Percentiles rank a stretch among this genome's conserved stretches.
These are phyloP conservation scores for Xerocomus minutiporus DNA, from an alignment of 1,284 basidiomycete genomes.

Conservation along the genomic window DNA sequence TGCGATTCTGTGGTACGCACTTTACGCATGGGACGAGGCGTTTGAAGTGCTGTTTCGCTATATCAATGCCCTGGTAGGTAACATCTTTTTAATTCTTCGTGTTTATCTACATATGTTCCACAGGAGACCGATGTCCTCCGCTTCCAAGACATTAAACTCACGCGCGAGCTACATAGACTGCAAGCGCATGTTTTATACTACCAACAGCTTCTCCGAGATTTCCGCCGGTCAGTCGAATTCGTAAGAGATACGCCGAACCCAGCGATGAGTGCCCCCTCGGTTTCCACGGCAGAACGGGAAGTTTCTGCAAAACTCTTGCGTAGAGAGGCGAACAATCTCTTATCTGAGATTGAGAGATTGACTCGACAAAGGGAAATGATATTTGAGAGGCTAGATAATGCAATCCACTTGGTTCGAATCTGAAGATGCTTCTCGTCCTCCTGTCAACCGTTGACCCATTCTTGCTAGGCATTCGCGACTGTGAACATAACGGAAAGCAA, in stretches of 20 bases:
- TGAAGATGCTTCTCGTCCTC: background rate
- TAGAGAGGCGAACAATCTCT: slow-evolving; percentile 41
- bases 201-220: slow-evolving; percentile 47
- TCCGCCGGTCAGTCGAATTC: slow-evolving; percentile 46
- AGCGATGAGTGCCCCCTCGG: slow-evolving; percentile 29
- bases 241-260: slow-evolving; percentile 45
- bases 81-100: background rate
- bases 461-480: slow-evolving; percentile 42
- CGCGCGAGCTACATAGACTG: slow-evolving; percentile 47
- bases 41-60: slow-evolving; percentile 46
- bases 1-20: slow-evolving; percentile 50
- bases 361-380: slow-evolving; percentile 41
- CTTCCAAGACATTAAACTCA: slow-evolving; percentile 35
- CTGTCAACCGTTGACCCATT: background rate
- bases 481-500: slow-evolving; percentile 46
- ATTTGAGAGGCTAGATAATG: slow-evolving; percentile 45
- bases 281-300: slow-evolving; percentile 15
- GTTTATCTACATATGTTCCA: background rate
- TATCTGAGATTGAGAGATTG: slow-evolving; percentile 46
- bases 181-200: slow-evolving; percentile 52
- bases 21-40: slow-evolving; percentile 56
- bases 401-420: slow-evolving; percentile 40
- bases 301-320: slow-evolving; percentile 32
- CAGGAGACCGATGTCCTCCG: slow-evolving; percentile 44
- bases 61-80: slow-evolving; percentile 42